Evolutionary conservation across 1,284 basidiomycete genomes (phyloP), one percentile per base, ranked within the genome.

Genomic region (Filobasidium uniguttulatum): DNA sequence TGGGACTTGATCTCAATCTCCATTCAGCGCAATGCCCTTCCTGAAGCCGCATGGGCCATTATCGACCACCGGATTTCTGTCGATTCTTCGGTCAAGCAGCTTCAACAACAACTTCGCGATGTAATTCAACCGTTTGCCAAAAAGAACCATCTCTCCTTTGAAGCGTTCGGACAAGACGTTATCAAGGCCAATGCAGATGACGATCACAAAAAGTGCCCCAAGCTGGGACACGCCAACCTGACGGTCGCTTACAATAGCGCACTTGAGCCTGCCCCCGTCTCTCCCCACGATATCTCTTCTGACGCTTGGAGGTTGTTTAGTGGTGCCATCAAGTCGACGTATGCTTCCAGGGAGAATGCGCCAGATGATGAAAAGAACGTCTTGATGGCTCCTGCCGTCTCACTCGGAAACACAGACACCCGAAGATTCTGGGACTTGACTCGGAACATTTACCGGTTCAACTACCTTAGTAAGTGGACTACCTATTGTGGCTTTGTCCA

Each of bases 381-480:
- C 43, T 44, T 59, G 26, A 60, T 65, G 53, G 61, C 61, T 4
- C 64, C 65, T 9, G 57, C 2, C 20, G 26, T 35, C 10, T n/a
- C 10, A 10, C 7, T 3, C 34, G 41, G 59, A 52, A 67, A 67
- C 53, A 67, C 65, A 44, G 65, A 67, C 49, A 67, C 65, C 3
- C 64, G 63, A 56, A 57, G 59, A 45, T 64, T 64, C 59, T 67
- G 65, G 65, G 59, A 58, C 48, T 56, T 67, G 40, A 66, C 65
- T 25, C 46, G 49, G 8, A 66, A 65, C 55, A 65, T 67, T 40
- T 66, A 65, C 55, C 60, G 64, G 29, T 66, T 63, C 38, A 63
- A 59, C 1, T 65, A 64, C 48, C 47, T 56, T 8, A 31, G 44
- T 22, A 37, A 41, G 31, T 33, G 31, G 31, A 9, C 31, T 33